A percentile compares a stretch with the other conserved stretches of the same genome.
Evolutionary conservation across 306 rosid genomes (phyloP).

Genomic region (Luffa aegyptiaca): DNA sequence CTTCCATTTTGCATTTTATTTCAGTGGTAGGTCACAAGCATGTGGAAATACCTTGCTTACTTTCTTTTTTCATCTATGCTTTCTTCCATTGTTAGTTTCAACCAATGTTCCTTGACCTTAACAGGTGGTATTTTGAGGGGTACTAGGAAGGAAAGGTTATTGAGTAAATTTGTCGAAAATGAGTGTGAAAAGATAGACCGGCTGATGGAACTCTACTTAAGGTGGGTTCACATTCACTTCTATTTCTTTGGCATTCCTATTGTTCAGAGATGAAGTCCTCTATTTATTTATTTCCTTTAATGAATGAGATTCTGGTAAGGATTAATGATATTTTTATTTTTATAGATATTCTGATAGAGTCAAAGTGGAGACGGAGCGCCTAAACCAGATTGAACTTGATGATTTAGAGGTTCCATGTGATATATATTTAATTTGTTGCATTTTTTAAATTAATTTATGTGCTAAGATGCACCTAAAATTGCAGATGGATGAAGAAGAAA

Average conservation of each 20-base stretch:
- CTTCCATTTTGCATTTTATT: background rate
- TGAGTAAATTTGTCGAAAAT: constrained; percentile 82
- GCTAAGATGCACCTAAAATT: background rate
- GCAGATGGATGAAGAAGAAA: constrained; percentile 93
- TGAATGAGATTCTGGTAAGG: background rate
- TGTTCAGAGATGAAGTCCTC: background rate
- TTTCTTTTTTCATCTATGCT: background rate
- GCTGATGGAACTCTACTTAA: constrained; percentile 83
- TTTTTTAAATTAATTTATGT: background rate
- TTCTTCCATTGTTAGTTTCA: background rate
- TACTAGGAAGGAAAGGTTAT: constrained; percentile 84
- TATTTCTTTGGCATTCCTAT: background rate
- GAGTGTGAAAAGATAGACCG: constrained; percentile 96
- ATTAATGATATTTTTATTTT: background rate
- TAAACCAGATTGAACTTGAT: constrained; percentile 56
- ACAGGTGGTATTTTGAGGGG: constrained; percentile 95
- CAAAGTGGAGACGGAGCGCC: constrained; percentile 65
- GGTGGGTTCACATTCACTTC: constrained; percentile 34
- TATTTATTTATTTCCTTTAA: background rate
- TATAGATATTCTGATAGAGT: constrained; percentile 82
- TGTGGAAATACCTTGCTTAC: background rate
- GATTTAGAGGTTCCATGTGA: constrained; percentile 62
- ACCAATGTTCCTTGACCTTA: constrained; percentile 14
- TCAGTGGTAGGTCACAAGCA: background rate
- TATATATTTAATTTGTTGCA: background rate